These are phyloP conservation scores for Tulasnella calospora DNA, from an alignment of 768 basidiomycete species.

Conservation along the genomic window DNA sequence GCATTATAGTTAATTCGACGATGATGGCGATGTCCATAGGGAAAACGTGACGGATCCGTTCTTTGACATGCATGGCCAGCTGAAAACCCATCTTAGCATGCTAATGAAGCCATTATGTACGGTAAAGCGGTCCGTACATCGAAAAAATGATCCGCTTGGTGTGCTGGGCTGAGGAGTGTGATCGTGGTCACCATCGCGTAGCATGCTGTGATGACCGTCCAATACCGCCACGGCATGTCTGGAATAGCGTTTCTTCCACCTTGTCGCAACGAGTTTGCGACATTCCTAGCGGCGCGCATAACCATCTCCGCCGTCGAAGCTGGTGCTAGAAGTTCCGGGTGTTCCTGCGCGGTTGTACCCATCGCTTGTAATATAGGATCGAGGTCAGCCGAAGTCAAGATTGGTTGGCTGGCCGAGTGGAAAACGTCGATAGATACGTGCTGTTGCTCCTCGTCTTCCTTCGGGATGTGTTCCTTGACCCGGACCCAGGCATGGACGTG, in stretches of 20 bases:
- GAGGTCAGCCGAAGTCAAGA: conserved; percentile 27
- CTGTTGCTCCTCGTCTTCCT: conserved; percentile 33
- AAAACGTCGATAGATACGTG: conserved; percentile 48
- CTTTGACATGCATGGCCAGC: conserved; percentile 25
- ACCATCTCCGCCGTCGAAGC: conserved; percentile 40
- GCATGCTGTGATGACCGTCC: background rate
- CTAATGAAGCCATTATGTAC: background rate
- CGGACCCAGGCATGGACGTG: conserved; percentile 51
- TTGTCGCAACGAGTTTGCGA: conserved; percentile 28
- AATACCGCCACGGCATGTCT: background rate
- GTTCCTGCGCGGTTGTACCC: conserved; percentile 32
- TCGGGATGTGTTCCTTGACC: conserved; percentile 33
- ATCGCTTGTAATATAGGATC: conserved; percentile 32
- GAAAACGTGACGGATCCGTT: conserved; percentile 33
- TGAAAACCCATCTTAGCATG: conserved; percentile 30
- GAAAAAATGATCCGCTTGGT: background rate
- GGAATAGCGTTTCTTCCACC: background rate
- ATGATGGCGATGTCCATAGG: conserved; percentile 47
- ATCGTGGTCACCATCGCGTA: conserved; percentile 7
- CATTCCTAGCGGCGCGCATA: conserved; percentile 41
- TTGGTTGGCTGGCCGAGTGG: conserved; percentile 26
- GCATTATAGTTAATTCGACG: conserved; percentile 40
- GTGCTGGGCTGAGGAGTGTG: background rate
- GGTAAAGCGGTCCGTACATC: background rate
- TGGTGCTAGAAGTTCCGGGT: conserved; percentile 34